Evolutionary conservation across 163 green algal species (phyloP).

Genomic region (Picocystis sp.): DNA sequence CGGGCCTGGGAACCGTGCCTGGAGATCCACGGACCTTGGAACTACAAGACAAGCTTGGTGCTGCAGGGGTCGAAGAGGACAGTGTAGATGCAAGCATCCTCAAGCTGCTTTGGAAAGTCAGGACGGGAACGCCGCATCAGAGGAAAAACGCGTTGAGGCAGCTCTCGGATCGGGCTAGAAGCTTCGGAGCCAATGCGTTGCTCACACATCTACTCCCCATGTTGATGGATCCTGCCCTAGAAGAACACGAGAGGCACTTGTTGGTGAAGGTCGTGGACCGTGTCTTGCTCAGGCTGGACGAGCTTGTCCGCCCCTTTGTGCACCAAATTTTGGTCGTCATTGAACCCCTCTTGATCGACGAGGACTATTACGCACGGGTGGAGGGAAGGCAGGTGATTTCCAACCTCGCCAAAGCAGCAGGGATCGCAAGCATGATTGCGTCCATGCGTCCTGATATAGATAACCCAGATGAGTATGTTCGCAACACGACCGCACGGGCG

Average conservation of each 20-base stretch:
- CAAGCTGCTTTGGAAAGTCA: slow-evolving; percentile 39
- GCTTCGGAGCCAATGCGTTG: slow-evolving; percentile 84
- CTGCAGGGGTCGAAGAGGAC: no score
- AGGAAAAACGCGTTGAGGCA: slow-evolving; percentile 84
- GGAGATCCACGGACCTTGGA: no score
- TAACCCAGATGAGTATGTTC: slow-evolving; percentile 97
- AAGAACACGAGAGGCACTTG: slow-evolving; percentile 87
- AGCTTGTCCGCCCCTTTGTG: slow-evolving; percentile 92
- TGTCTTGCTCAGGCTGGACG: slow-evolving; percentile 96
- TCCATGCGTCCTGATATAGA: slow-evolving; percentile 98
- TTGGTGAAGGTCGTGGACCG: slow-evolving; percentile 92
- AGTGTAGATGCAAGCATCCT: background rate
- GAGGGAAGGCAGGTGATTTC: slow-evolving; percentile 94
- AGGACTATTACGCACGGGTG: slow-evolving; percentile 98
- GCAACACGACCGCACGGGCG: slow-evolving; percentile 86
- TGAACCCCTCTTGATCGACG: slow-evolving; percentile 97
- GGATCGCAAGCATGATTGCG: slow-evolving; percentile 90
- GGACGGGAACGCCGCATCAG: slow-evolving; percentile 95
- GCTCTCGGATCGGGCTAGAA: slow-evolving; percentile 92
- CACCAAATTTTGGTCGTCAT: slow-evolving; percentile 99
- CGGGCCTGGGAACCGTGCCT: no score
- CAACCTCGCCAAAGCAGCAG: slow-evolving; percentile 92
- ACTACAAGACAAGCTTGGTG: no score
- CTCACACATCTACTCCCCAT: slow-evolving; percentile 98
- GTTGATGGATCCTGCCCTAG: slow-evolving; percentile 86